These are phyloP conservation scores for Diospyros lotus DNA, from an alignment of 148 eudicot genomes.

Conservation along the genomic window DNA sequence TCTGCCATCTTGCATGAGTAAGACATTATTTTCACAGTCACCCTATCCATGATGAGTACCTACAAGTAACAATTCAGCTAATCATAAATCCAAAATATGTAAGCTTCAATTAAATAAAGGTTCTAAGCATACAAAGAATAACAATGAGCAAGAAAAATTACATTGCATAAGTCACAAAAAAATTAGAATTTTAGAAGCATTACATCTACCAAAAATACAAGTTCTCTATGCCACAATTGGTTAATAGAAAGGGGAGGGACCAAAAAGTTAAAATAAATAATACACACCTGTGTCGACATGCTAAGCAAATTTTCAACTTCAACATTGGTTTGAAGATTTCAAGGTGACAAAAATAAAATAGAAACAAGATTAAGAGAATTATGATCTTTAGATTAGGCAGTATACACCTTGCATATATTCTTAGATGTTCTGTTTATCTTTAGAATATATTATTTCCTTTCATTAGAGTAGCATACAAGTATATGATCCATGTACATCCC, in stretches of 20 bases:
- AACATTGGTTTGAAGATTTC: too few species aligned
- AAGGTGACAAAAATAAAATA: too few species aligned
- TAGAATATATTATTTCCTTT: too few species aligned
- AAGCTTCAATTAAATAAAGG: conserved; percentile 3
- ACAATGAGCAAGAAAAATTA: background rate
- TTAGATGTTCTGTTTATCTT: too few species aligned
- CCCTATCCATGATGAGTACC: conserved; percentile 97
- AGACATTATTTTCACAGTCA: conserved; percentile 85
- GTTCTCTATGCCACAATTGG: background rate
- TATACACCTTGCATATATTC: too few species aligned
- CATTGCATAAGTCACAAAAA: background rate
- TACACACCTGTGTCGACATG: too few species aligned
- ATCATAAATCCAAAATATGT: conserved; percentile 8
- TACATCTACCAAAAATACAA: background rate
- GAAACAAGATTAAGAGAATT: too few species aligned
- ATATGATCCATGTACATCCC: too few species aligned
- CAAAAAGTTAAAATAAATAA: too few species aligned
- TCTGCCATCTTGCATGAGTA: conserved; percentile 96
- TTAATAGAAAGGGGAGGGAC: background rate
- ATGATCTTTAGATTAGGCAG: too few species aligned
- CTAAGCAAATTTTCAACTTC: too few species aligned
- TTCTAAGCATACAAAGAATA: background rate
- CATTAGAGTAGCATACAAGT: too few species aligned
- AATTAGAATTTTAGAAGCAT: background rate
- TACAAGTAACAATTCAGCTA: conserved; percentile 30